Percentiles rank a stretch among this genome's conserved stretches.
These are phyloP conservation scores for Phytopythium oedochilum DNA, from an alignment of 352 stramenopile species.

Conservation along the genomic window DNA sequence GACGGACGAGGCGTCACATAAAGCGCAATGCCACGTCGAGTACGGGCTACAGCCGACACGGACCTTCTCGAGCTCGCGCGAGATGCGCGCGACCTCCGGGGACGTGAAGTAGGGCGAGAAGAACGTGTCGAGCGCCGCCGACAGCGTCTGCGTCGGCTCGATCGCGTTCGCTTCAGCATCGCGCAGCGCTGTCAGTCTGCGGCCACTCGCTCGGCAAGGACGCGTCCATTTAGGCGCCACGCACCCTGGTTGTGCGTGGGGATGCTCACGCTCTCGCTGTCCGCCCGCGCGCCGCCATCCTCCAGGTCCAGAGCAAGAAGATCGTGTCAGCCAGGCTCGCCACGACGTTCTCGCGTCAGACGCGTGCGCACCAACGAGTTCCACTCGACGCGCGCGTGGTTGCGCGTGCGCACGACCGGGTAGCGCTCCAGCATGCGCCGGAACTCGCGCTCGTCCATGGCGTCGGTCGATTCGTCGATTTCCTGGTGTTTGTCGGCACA, in stretches of 20 bases:
- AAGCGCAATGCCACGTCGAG: too few species aligned
- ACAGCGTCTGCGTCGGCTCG: slow-evolving; percentile 28
- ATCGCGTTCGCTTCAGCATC: slow-evolving; percentile 30
- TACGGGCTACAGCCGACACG: background rate
- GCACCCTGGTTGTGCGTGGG: slow-evolving; percentile 1
- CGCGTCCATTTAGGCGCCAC: too few species aligned
- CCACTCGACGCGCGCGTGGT: slow-evolving; percentile 72
- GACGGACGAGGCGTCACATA: background rate
- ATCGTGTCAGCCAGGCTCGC: background rate
- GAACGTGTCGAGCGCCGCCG: slow-evolving; percentile 58
- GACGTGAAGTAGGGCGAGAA: slow-evolving; percentile 58
- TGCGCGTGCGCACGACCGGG: slow-evolving; percentile 78
- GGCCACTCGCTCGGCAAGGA: too few species aligned
- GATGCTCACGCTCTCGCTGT: slow-evolving; percentile 9
- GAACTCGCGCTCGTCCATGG: slow-evolving; percentile 78
- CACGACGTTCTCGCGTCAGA: too few species aligned
- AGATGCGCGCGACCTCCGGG: slow-evolving; percentile 48
- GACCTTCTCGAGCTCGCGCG: slow-evolving; percentile 62
- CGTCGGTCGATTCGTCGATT: background rate
- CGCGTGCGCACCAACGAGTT: slow-evolving; percentile 49
- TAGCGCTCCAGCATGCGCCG: slow-evolving; percentile 60
- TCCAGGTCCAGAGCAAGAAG: background rate
- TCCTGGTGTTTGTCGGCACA: too few species aligned
- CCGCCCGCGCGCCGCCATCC: slow-evolving; percentile 17
- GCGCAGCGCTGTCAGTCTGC: too few species aligned